Evolutionary conservation across 2,329 filamentous ascomycete species (phyloP).

Genomic region (Coniella vitis): DNA sequence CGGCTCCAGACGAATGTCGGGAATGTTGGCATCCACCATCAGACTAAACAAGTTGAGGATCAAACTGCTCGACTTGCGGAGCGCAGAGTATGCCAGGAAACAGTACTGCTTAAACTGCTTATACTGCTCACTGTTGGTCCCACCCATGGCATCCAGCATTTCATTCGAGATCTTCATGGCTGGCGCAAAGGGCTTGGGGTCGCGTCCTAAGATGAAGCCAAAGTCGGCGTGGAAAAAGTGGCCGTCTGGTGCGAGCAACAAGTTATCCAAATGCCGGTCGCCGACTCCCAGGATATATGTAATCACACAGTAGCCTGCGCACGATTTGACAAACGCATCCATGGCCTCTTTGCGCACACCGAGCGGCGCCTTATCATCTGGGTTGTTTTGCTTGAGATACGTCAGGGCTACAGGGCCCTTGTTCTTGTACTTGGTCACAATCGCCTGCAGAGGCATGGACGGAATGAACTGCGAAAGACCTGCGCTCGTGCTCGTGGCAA

Average conservation of each 20-base stretch:
- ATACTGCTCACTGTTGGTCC: slow-evolving; percentile 73
- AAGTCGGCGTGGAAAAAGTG: slow-evolving; percentile 99
- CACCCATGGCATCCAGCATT: slow-evolving; percentile 99
- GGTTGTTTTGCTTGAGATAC: slow-evolving; percentile 84
- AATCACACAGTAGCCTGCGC: slow-evolving; percentile 96
- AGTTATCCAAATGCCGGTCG: slow-evolving; percentile 91
- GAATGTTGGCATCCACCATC: slow-evolving; percentile 97
- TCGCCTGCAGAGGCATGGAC: slow-evolving; percentile 75
- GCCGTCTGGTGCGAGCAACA: slow-evolving; percentile 80
- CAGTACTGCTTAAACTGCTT: slow-evolving; percentile 90
- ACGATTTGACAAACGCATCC: slow-evolving; percentile 92
- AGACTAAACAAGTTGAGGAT: slow-evolving; percentile 93
- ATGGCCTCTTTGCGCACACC: slow-evolving; percentile 88
- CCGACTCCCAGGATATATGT: slow-evolving; percentile 96
- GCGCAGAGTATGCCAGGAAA: slow-evolving; percentile 86
- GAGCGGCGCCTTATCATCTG: slow-evolving; percentile 71
- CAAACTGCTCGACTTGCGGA: slow-evolving; percentile 82
- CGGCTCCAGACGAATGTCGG: slow-evolving; percentile 84
- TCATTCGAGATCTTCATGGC: slow-evolving; percentile 96
- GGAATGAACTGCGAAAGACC: slow-evolving; percentile 92
- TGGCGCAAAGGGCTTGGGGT: slow-evolving; percentile 94
- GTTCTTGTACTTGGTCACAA: slow-evolving; percentile 72
- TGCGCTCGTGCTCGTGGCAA: slow-evolving; percentile 83
- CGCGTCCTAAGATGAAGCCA: slow-evolving; percentile 92
- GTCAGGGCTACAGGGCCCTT: slow-evolving; percentile 60